Evolutionary conservation across 768 basidiomycete genomes (phyloP).

Genomic region (Leccinum variicolor): DNA sequence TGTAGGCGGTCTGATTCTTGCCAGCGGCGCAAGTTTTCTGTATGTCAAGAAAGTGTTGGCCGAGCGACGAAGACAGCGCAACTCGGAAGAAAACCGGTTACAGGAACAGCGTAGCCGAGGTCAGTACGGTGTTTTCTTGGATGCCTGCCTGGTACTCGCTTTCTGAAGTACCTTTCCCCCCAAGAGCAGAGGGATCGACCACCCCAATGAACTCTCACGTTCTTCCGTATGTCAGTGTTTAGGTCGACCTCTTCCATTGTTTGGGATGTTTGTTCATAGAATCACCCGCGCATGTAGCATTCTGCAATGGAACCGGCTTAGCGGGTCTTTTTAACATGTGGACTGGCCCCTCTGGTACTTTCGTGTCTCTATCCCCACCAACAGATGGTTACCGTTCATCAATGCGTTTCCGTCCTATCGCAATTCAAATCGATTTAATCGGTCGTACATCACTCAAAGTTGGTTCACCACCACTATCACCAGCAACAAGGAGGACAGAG

Average conservation of each 20-base stretch:
- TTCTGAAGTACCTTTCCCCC: conserved; percentile 11
- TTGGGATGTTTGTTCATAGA: not conserved
- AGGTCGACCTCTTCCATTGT: not conserved
- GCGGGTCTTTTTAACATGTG: conserved; percentile 2
- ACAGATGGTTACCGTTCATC: not conserved
- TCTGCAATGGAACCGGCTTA: not conserved
- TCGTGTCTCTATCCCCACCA: not conserved
- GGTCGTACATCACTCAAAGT: not conserved
- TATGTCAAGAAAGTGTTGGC: conserved; percentile 29
- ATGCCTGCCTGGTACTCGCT: not conserved
- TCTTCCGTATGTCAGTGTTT: not conserved
- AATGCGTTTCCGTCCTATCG: not conserved
- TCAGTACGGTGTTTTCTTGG: not conserved
- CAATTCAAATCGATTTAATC: not conserved
- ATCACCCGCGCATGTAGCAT: not conserved
- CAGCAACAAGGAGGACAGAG: not conserved
- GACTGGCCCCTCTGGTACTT: not conserved
- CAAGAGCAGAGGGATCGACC: conserved; percentile 6
- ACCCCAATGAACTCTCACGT: conserved; percentile 2
- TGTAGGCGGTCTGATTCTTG: conserved; percentile 27
- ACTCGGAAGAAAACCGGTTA: conserved; percentile 16
- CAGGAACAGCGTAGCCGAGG: conserved; percentile 7
- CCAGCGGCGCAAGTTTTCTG: conserved; percentile 28
- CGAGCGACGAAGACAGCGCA: conserved; percentile 22
- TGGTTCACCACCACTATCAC: not conserved